Evolutionary conservation across 441 rosid species (phyloP), one percentile per base, ranked within the genome.

Genomic region (Daphne laureola): DNA sequence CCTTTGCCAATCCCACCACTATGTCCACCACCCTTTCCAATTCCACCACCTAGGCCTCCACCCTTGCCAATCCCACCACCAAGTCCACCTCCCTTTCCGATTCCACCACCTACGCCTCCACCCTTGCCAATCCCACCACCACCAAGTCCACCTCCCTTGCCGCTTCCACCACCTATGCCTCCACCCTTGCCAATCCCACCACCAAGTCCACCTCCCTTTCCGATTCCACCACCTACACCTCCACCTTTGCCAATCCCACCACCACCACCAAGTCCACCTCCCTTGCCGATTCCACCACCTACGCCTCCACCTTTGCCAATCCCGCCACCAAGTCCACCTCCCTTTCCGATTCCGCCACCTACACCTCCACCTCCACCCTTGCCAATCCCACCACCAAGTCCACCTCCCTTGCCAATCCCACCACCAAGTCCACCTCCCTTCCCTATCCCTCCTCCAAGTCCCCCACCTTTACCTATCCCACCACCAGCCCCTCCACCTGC

Each of bases 1-100:
- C 77, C 78, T 27, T 59, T 15, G 0, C 73, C 76, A 0, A 61
- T 61, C 0, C 78, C 83, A 6, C 60, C 57, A 0, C 73, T 73
- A 0, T 23, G 36, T 0, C 66, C 66, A 1, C 71, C 68, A 4
- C 76, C 77, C 21, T 61, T 53, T 1, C 77, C 73, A 21, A 68
- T 62, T 12, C 73, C 77, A 2, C 66, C 59, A 12, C 77, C 73
- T 0, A 35, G 8, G 0, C 69, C 66, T 7, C 69, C 66, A 4
- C 72, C 72, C 2, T 21, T 21, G 12, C 77, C 73, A 0, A 35
- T 13, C 0, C 69, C 66, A 11, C 69, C 66, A 4, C 72, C 72
- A 16, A 62, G 1, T 1, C 77, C 73, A n/a, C 66, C 68, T 3
- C 78, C 78, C 0, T 55, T 56, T 0, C 75, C 75, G 7, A 61